Conservation (phyloP, 179 eudicot genomes). For the Pouteria campechiana region DNA sequence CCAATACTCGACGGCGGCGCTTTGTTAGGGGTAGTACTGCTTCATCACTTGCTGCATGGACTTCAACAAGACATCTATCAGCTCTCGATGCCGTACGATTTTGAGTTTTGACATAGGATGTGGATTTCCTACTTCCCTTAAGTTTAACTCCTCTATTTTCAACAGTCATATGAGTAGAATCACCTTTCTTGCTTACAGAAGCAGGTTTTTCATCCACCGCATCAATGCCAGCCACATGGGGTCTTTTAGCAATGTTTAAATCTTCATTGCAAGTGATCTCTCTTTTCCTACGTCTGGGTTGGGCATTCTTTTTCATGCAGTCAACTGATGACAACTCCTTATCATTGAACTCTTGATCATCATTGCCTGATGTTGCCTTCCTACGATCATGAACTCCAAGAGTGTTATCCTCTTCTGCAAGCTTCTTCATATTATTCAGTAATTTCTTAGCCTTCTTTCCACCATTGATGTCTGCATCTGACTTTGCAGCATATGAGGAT, state of each 20-base stretch:
- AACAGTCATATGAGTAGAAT: conserved; percentile 6
- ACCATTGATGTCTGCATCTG: background rate
- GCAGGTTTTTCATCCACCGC: conserved; percentile 14
- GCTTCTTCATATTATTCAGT: background rate
- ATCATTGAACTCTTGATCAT: background rate
- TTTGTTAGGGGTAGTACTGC: conserved; percentile 37
- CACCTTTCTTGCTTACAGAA: conserved; percentile 20
- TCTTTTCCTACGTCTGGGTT: conserved; percentile 19
- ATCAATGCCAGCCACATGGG: conserved; percentile 33
- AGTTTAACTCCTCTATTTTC: conserved; percentile 8
- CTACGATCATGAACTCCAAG: too few relatives aligned
- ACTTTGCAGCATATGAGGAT: background rate
- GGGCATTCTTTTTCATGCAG: conserved; percentile 15
- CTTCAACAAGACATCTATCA: conserved; percentile 6
- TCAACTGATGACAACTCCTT: conserved; percentile 22
- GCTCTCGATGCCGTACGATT: conserved; percentile 4
- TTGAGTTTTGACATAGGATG: conserved; percentile 15
- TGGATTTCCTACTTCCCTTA: conserved; percentile 7
- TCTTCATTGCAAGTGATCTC: conserved; percentile 12
- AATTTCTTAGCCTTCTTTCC: background rate
- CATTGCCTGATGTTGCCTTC: background rate
- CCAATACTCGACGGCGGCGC: conserved; percentile 36
- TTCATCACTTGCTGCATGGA: conserved; percentile 26
- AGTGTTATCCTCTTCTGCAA: background rate
- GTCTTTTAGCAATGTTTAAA: conserved; percentile 24